Evolutionary conservation across 352 stramenopile species (phyloP), one percentile per base, ranked within the genome.

Genomic region (Blastocystis sp.): DNA sequence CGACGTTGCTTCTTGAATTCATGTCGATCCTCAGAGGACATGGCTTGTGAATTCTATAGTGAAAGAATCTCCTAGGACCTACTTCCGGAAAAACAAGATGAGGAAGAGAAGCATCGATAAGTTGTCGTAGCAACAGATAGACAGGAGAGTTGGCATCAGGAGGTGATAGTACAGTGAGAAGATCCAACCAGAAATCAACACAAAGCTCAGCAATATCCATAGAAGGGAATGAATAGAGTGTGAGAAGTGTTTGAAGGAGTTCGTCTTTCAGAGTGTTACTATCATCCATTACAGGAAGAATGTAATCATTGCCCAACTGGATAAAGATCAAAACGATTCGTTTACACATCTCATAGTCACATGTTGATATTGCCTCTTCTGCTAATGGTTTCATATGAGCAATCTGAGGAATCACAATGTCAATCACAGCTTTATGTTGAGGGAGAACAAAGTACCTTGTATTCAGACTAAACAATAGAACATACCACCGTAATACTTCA

Each of bases 231-330:
- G 63, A 75, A 19, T 75, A 75, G 32, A 75, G 37, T 21, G 37
- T 75, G 63, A 75, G 37, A n/a, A 75, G 29, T 46, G 63, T 75
- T 32, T 75, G n/a, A 6, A 75, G 37, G n/a, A 75, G 37, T 11
- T 54, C 11, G 35, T 54, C 63, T 19, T 75, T 75, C 14, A 54
- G 37, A n/a, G 29, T 24, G 37, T 75, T 75, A 46, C 63, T 75
- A 19, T 75, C 63, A 29, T 75, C 63, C 29, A 75, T 75, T 32
- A 75, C 32, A 29, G 37, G 63, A 9, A 54, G 21, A 29, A 75
- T 54, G 37, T 54, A 75, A 46, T 75, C 63, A 29, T 75, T 75
- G 29, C 63, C 63, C 37, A 75, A 46, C 63, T 75, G 63, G 11
- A 54, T 27, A 19, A 54, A 75, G 63, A 75, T 75, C 4, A 75